Percentiles rank a stretch among this genome's conserved stretches.
phyloP scores from a whole-genome alignment of 1,139 yeast genomes.

The Torulaspora globosa region DNA sequence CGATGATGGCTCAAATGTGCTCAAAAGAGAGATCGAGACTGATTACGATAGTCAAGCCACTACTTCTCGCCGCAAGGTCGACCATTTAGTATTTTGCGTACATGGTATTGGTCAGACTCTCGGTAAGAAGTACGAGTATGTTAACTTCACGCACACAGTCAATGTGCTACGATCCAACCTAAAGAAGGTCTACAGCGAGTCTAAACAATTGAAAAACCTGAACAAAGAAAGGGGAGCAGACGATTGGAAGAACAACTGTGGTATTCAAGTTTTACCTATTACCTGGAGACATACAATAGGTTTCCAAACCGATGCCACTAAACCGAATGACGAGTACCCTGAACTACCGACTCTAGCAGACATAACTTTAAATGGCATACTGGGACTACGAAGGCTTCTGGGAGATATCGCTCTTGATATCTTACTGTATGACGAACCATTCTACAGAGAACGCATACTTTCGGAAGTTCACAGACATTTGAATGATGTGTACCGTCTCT shows the following conservation, averaged over 20 bases:
- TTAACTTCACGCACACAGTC: conserved; percentile 83
- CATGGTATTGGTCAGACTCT: conserved; percentile 94
- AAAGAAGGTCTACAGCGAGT: conserved; percentile 51
- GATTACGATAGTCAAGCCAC: conserved; percentile 46
- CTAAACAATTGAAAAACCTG: conserved; percentile 41
- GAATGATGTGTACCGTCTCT: conserved; percentile 61
- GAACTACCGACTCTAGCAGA: conserved; percentile 61
- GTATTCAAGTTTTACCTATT: conserved; percentile 72
- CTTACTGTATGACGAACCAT: conserved; percentile 77
- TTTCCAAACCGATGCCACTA: conserved; percentile 47
- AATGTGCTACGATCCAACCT: conserved; percentile 64
- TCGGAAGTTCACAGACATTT: conserved; percentile 65
- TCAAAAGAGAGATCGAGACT: conserved; percentile 48
- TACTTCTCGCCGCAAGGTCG: conserved; percentile 48
- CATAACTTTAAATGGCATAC: conserved; percentile 76
- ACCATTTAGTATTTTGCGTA: conserved; percentile 77
- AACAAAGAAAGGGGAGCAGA: conserved; percentile 27
- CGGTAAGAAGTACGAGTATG: conserved; percentile 72
- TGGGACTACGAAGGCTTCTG: conserved; percentile 67
- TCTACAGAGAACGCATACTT: conserved; percentile 59
- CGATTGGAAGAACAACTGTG: conserved; percentile 45
- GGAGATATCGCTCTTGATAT: conserved; percentile 88
- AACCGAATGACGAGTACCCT: conserved; percentile 28
- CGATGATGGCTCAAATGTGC: conserved; percentile 26
- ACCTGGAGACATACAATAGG: conserved; percentile 73